Evolutionary conservation across 2,329 filamentous ascomycete species (phyloP), one percentile per base, ranked within the genome.

Genomic region (Neonectria neomacrospora): DNA sequence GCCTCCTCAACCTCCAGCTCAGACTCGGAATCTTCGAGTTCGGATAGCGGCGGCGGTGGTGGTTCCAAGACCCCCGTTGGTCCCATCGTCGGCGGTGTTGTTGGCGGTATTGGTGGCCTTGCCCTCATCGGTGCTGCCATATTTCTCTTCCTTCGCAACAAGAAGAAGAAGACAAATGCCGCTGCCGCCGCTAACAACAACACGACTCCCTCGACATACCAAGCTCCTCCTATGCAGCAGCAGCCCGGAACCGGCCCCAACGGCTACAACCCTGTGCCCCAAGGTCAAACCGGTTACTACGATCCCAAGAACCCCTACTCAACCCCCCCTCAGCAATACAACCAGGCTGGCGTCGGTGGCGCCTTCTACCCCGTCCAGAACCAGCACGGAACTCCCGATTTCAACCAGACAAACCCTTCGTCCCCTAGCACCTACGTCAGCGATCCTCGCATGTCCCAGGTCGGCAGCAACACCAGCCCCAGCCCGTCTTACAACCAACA

Each of bases 81-180:
- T 5, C 70, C 77, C 57, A 80, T 80, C 42, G 78, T 79, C 2
- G 79, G 79, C 22, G 78, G 76, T 37, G 77, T 78, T 18, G 74
- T 80, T 4, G 79, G 78, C 14, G 78, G 79, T 51, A 62, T 80
- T 9, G 79, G 69, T 0, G 75, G 70, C 28, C 67, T 80, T 37
- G 76, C 67, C 26, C 61, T 78, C 54, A 58, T 73, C 18, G 73
- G 66, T 18, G 64, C 75, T 12, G 74, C 68, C n/a, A 61, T 73
- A 9, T 75, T 75, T 61, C 72, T 80, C 63, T 62, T 76, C 60
- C 67, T 79, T 52, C 73, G 77, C 60, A 67, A 59, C 41, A 65
- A 63, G 48, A 77, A 72, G 66, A 72, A 75, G 60, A 67, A 70
- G 50, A 30, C 65, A 22, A 61, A 64, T 10, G 56, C 54, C 9